Evolutionary conservation across 805 yeast genomes (phyloP).

Genomic region (Saturnispora hagleri): DNA sequence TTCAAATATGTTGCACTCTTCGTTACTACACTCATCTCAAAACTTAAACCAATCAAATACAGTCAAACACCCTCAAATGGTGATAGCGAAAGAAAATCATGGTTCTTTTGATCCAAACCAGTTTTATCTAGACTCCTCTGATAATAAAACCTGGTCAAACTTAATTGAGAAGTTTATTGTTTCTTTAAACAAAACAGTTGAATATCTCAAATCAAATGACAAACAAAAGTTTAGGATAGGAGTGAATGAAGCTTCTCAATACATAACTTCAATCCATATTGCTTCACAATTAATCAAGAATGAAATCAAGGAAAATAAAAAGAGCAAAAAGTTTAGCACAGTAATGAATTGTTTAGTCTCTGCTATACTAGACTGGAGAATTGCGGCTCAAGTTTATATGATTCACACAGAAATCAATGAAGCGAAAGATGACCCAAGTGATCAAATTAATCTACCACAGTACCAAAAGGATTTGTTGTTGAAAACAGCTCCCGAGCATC

Average conservation of each 20-base stretch:
- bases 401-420: conserved; percentile 13
- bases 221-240: conserved; percentile 45
- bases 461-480: background rate
- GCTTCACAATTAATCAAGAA: conserved; percentile 46
- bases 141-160: conserved; percentile 52
- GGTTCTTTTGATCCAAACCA: background rate
- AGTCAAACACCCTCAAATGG: background rate
- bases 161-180: conserved; percentile 39
- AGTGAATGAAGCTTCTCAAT: conserved; percentile 43
- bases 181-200: conserved; percentile 39
- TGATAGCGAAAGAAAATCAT: background rate
- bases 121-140: conserved; percentile 30
- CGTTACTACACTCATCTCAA: background rate
- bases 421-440: background rate
- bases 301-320: conserved; percentile 39
- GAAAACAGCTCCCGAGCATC: background rate
- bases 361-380: conserved; percentile 52
- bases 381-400: conserved; percentile 56
- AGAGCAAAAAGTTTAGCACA: conserved; percentile 38
- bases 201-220: conserved; percentile 42
- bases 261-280: conserved; percentile 44
- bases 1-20: background rate
- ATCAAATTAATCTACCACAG: background rate
- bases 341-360: conserved; percentile 44
- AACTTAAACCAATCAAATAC: background rate